Evolutionary conservation across 2,329 filamentous ascomycete genomes (phyloP).

Genomic region (Monosporascus sp.): DNA sequence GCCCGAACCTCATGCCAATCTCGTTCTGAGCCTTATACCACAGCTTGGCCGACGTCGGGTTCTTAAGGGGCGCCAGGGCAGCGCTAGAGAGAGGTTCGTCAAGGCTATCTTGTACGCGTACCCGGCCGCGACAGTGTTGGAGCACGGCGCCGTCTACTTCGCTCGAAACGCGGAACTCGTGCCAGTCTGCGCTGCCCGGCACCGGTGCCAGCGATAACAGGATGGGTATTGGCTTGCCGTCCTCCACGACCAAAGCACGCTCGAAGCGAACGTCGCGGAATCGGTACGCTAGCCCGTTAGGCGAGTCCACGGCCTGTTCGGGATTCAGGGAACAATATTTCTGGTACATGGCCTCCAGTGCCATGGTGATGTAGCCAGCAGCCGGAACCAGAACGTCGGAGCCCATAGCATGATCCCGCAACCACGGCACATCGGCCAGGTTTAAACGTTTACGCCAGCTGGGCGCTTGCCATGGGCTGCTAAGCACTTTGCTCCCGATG

Average conservation of each 20-base stretch:
- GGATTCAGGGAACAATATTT: neutral
- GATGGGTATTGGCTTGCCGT: slow-evolving; percentile 3
- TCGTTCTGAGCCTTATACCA: too few relatives aligned
- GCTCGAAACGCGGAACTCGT: slow-evolving; percentile 23
- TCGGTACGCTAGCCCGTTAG: slow-evolving; percentile 11
- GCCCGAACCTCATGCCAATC: too few relatives aligned
- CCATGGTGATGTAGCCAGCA: slow-evolving; percentile 28
- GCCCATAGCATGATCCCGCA: slow-evolving; percentile 38
- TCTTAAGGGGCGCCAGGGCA: too few relatives aligned
- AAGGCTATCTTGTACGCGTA: too few relatives aligned
- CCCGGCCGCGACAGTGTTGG: too few relatives aligned
- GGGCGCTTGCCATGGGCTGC: slow-evolving; percentile 1
- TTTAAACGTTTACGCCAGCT: slow-evolving; percentile 4
- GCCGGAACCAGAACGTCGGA: slow-evolving; percentile 35
- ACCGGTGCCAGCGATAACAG: slow-evolving; percentile 3
- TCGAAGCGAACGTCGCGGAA: slow-evolving; percentile 16
- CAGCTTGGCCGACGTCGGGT: too few relatives aligned
- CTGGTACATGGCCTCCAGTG: slow-evolving; percentile 15
- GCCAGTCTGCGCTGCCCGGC: slow-evolving; percentile 15
- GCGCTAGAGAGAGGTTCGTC: too few relatives aligned
- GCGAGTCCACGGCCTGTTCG: neutral
- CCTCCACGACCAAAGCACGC: slow-evolving; percentile 18
- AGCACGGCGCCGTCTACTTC: too few relatives aligned
- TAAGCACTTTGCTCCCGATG: slow-evolving; percentile 2
- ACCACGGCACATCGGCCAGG: slow-evolving; percentile 28